Base-by-base conservation (phyloP, 73 alveolate genomes). In the Paramecium sexaurelia region DNA sequence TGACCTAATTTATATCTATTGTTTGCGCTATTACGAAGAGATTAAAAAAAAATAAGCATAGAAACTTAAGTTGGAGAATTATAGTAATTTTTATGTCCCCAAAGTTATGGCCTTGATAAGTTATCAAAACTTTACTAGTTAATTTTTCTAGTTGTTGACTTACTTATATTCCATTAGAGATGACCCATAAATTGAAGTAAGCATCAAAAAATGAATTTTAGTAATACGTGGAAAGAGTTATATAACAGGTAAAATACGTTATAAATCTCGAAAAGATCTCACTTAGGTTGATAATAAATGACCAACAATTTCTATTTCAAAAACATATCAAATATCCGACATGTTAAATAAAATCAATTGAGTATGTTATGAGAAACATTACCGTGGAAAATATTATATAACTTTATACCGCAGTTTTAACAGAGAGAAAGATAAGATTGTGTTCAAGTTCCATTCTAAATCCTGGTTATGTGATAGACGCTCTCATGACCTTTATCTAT, bases 391-490 rank as follows among this genome's bases (percentile, higher is more conserved):
- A 61, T 61, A 61, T 61, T 9, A 29, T 61, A 61, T 29, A 29
- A 32, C 45, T 61, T 0, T 61, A 61, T 61, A 29, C 83, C 26
- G 83, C 83, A 7, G 43, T 61, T 11, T 32, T 61, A 61, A 61
- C 83, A 3, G 83, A 26, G 13, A 26, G 83, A 24, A 61, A 32
- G 26, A 61, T 61, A 3, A 26, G 83, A 61, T 32, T 61, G 11
- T 61, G 83, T 32, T 61, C 83, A 29, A 61, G 83, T 61, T 29
- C 39, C 0, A 61, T 61, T n/a, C 22, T 29, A 29, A 1, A 61
- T 61, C 83, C 83, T 29, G 83, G 83, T 10, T 61, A 61, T 61
- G 83, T 61, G 0, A 61, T 61, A 4, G 83, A 61, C 11, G 83
- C 83, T 3, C 11, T 61, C 5, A 29, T 29, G 43, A 32, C 47